Evolutionary conservation across 2,329 filamentous ascomycete species (phyloP).

Genomic region (Fulvia fulva): DNA sequence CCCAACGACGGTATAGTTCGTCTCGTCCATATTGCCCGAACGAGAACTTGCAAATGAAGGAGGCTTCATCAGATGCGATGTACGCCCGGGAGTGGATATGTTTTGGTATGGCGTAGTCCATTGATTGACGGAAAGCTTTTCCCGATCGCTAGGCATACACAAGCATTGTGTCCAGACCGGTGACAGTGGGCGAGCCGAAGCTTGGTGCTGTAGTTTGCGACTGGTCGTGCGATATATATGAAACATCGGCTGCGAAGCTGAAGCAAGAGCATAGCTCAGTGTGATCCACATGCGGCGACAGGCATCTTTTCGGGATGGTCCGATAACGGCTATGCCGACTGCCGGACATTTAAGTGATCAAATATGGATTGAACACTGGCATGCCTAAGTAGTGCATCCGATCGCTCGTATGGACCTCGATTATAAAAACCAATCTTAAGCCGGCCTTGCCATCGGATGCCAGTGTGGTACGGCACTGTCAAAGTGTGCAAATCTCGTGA

Average conservation of each 20-base stretch:
- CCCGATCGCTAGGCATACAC: not conserved
- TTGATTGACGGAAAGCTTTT: not conserved
- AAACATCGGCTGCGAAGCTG: not conserved
- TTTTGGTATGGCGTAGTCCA: not conserved
- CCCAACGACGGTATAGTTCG: not conserved
- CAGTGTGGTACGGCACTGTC: too few species aligned
- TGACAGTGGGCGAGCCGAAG: not conserved
- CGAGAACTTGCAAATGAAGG: not conserved
- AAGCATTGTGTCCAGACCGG: not conserved
- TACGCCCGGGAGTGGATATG: too few species aligned
- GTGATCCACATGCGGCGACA: not conserved
- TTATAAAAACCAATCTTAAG: not conserved
- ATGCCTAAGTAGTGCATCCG: not conserved
- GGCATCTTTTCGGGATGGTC: not conserved
- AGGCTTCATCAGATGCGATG: not conserved
- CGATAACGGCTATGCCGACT: not conserved
- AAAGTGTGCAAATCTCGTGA: not conserved
- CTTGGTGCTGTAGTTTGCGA: not conserved
- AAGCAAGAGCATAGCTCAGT: not conserved
- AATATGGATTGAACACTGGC: not conserved
- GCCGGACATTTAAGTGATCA: not conserved
- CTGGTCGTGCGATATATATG: not conserved
- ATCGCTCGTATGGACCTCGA: too few species aligned
- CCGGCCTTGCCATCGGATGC: too few species aligned
- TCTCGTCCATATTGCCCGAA: slow-evolving; percentile 3